These are phyloP conservation scores for Colletotrichum sidae DNA, from an alignment of 2,329 filamentous ascomycete species.

Conservation along the genomic window DNA sequence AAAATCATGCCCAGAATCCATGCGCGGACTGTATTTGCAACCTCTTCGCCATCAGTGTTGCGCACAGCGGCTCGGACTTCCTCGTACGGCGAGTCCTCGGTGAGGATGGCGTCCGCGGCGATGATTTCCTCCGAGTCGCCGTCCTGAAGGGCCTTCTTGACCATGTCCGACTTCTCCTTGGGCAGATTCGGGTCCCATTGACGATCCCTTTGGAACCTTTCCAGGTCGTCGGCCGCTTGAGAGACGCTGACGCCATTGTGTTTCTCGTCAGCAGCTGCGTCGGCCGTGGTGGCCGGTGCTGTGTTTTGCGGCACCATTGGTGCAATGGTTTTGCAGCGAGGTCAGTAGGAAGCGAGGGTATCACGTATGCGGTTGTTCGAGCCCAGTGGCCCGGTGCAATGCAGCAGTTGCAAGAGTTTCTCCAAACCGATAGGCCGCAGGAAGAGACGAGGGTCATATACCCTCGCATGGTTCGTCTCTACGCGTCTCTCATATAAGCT, in stretches of 20 bases:
- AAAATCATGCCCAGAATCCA: slow-evolving; percentile 59
- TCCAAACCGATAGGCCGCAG: not conserved
- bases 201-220: slow-evolving; percentile 47
- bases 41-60: slow-evolving; percentile 36
- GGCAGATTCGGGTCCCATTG: slow-evolving; percentile 50
- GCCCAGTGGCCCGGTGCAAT: not conserved
- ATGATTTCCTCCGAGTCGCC: slow-evolving; percentile 47
- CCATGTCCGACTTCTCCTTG: slow-evolving; percentile 46
- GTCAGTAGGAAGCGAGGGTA: not conserved
- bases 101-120: slow-evolving; percentile 47
- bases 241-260: slow-evolving; percentile 6
- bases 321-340: too few relatives aligned
- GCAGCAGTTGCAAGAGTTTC: not conserved
- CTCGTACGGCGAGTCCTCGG: slow-evolving; percentile 52
- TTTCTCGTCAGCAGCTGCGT: not conserved
- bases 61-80: slow-evolving; percentile 40
- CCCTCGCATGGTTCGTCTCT: not conserved
- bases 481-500: not conserved
- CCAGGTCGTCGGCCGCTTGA: slow-evolving; percentile 38
- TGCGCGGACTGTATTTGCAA: slow-evolving; percentile 52
- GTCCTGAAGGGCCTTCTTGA: slow-evolving; percentile 45
- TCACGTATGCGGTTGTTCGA: not conserved
- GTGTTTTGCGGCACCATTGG: not conserved
- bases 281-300: not conserved
- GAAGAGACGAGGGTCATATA: not conserved